Evolutionary conservation across 1,284 basidiomycete species (phyloP).

Genomic region (Microbotryum violaceum): DNA sequence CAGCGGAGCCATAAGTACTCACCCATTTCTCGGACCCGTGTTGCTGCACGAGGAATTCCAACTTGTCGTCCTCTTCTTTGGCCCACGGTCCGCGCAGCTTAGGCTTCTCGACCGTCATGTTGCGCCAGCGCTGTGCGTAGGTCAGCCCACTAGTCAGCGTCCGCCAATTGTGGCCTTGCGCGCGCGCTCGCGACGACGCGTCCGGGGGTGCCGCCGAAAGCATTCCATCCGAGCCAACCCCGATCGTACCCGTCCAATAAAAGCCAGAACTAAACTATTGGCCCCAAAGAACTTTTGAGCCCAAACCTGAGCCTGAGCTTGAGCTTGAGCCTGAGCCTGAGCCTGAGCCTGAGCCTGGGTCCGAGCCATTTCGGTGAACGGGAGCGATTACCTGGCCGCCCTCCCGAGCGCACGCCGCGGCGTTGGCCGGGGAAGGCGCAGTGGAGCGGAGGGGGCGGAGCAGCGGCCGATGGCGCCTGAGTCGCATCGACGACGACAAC

Average conservation of each 20-base stretch:
- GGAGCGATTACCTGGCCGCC: no score
- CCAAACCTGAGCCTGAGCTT: no score
- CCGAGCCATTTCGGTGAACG: no score
- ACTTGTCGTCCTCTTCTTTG: slow-evolving; percentile 27
- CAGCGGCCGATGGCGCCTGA: not conserved
- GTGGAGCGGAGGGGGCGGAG: not conserved
- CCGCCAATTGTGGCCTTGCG: not conserved
- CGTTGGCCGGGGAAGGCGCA: not conserved
- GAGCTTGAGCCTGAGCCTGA: no score
- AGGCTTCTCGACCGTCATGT: slow-evolving; percentile 15
- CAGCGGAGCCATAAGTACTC: not conserved
- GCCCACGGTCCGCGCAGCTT: slow-evolving; percentile 35
- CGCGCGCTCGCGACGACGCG: no score
- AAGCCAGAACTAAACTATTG: no score
- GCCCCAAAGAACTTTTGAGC: no score
- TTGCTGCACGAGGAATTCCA: slow-evolving; percentile 30
- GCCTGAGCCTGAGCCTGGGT: no score
- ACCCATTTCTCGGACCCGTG: slow-evolving; percentile 38
- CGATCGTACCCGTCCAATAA: no score
- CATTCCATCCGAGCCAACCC: no score
- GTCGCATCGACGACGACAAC: not conserved
- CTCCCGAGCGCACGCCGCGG: no score
- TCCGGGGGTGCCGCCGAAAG: no score
- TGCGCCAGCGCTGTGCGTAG: slow-evolving; percentile 19
- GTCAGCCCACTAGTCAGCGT: not conserved